These are phyloP conservation scores for Fusarium begoniae DNA, from an alignment of 2,329 filamentous ascomycete species.

Conservation along the genomic window DNA sequence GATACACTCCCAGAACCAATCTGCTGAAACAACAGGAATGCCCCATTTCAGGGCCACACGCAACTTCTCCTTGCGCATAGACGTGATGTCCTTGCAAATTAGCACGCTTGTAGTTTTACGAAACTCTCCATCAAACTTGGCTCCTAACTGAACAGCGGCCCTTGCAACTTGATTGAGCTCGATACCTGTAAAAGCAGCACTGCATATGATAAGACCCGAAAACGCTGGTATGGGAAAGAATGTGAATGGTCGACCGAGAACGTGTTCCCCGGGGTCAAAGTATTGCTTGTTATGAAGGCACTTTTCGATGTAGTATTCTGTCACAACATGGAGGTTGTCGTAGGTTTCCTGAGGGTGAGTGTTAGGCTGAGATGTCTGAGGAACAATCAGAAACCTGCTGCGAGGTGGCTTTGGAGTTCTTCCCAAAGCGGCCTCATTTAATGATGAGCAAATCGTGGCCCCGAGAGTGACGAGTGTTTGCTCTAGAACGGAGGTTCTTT, in stretches of 20 bases:
- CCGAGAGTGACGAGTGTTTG: slow-evolving; percentile 60
- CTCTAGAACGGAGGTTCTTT: slow-evolving; percentile 59
- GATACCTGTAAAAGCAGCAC: slow-evolving; percentile 83
- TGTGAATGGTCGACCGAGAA: slow-evolving; percentile 80
- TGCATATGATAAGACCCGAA: slow-evolving; percentile 75
- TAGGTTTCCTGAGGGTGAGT: slow-evolving; percentile 53
- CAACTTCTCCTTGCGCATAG: slow-evolving; percentile 77
- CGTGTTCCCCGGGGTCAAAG: slow-evolving; percentile 73
- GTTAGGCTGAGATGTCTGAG: slow-evolving; percentile 59
- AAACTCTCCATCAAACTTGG: slow-evolving; percentile 81
- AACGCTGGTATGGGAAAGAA: slow-evolving; percentile 77
- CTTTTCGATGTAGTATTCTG: slow-evolving; percentile 92
- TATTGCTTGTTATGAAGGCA: slow-evolving; percentile 82
- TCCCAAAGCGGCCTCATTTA: slow-evolving; percentile 52
- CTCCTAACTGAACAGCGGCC: slow-evolving; percentile 79
- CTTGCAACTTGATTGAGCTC: slow-evolving; percentile 87
- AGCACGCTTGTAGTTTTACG: slow-evolving; percentile 77
- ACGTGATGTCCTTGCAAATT: slow-evolving; percentile 69
- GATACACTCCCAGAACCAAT: slow-evolving; percentile 89
- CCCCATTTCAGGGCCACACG: slow-evolving; percentile 77
- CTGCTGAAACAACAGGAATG: slow-evolving; percentile 81
- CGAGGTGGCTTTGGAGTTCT: slow-evolving; percentile 43
- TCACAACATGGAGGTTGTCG: slow-evolving; percentile 66
- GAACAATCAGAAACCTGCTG: slow-evolving; percentile 63
- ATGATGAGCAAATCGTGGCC: slow-evolving; percentile 54